phyloP scores from a whole-genome alignment of 306 rosid genomes.

The Citrullus mucosospermus region DNA sequence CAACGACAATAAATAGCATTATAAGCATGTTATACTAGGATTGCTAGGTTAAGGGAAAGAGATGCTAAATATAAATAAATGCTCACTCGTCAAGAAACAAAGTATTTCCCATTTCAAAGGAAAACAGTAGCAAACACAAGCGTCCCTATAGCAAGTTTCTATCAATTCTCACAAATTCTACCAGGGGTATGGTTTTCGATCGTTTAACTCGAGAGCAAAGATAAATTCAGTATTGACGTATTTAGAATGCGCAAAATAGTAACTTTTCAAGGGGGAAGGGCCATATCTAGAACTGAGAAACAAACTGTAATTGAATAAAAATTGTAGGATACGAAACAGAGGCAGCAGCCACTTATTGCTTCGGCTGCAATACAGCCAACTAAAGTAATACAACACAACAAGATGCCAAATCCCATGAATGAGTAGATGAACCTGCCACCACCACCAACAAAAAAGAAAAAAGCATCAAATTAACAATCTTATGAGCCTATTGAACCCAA shows the following conservation, averaged over 20 bases:
- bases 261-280: conserved; percentile 3
- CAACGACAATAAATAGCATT: conserved; percentile 36
- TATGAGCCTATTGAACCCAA: not conserved
- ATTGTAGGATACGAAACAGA: conserved; percentile 84
- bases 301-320: not conserved
- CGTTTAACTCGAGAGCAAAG: not conserved
- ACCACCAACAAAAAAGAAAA: not conserved
- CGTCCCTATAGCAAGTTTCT: not conserved
- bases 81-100: not conserved
- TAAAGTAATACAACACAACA: conserved; percentile 55
- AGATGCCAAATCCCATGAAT: conserved; percentile 73
- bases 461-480: not conserved
- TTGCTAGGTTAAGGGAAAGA: conserved; percentile 38
- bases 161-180: not conserved
- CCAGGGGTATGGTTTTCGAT: not conserved
- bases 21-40: conserved; percentile 55
- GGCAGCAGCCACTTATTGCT: conserved; percentile 68
- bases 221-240: not conserved
- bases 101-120: not conserved
- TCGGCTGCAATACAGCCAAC: conserved; percentile 89
- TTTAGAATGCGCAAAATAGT: not conserved
- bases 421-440: conserved; percentile 79
- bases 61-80: not conserved
- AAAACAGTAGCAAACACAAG: not conserved
- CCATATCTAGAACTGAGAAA: not conserved